Evolutionary conservation across 768 basidiomycete species (phyloP), one percentile per base, ranked within the genome.

Genomic region (Termitomyces titanicus): DNA sequence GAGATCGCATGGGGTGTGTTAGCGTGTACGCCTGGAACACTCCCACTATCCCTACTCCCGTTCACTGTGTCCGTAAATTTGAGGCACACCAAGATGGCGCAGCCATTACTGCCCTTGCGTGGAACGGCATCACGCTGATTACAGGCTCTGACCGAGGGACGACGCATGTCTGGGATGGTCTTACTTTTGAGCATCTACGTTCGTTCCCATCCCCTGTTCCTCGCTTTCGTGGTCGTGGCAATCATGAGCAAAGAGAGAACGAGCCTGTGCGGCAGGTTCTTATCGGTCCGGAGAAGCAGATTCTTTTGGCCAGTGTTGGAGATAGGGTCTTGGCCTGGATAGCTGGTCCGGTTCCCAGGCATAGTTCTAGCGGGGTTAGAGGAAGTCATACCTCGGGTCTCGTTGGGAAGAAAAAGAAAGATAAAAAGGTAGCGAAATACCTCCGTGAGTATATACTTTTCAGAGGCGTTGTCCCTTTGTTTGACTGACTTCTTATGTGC

Each of bases 321-420:
- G 81, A 79, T 55, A 71, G 78, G 39, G 81, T 89, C 3, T 71
- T 88, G 66, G 77, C 85, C 1, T 93, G 89, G 87, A 81, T 78
- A 60, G 82, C 84, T 5, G 86, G 82, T 3, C 73, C 72, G 2
- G 71, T 76, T 11, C 63, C 68, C 0, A 67, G 63, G 48, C 59
- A 54, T 40, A 63, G 57, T 12, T 24, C 60, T 25, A 70, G 72
- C 20, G 76, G 73, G 25, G 72, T 76, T 8, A 69, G 68, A 44
- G 67, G 66, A 8, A 61, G 73, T 40, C 63, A 72, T 53, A 56
- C 66, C 5, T 53, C 63, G 24, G 63, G 66, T 25, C 54, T 58
- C 9, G 52, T 38, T 7, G 66, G 65, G 17, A 70, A 68, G 64
- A 80, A 73, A 64, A 68, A 68, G 60, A 70, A 66, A 63, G 62